Base-by-base conservation (phyloP, 805 yeast genomes). In the Metahyphopichia silvanorum region DNA sequence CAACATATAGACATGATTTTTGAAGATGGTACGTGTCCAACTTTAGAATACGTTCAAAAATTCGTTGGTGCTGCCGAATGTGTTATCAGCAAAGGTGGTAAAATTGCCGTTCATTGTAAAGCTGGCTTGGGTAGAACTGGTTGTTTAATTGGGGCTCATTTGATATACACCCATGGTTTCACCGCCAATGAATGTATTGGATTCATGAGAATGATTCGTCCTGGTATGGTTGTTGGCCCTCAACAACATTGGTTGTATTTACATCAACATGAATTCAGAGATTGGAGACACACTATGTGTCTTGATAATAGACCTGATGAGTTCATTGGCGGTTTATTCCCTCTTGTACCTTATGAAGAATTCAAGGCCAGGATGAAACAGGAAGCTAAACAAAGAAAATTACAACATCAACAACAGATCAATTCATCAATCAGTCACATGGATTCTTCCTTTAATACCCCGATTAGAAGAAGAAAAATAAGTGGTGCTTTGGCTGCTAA, bases 141-240 rank as follows among this genome's bases (percentile, higher is more conserved):
- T 13, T 93, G 98, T 62, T 72, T 93, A 31, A 93, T 93, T 43
- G 98, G 98, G 5, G 98, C 98, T 0, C 96, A 91, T 59, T 69
- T 93, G 44, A 93, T 93, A 31, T 93, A 93, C 55, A 87, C 96
- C 2, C 93, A 91, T 56, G 97, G 97, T 0, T 93, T 93, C 55
- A 93, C 98, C 4, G 98, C 98, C 3, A 84, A 77, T 55, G 98
- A 93, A 60, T 93, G 96, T 59, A 93, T 93, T 48, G 96, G 91
- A 1, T 93, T 88, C 54, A 85, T 93, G 91, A 75, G 98, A 57
- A 85, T 93, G 76, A 73, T 93, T 42, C 77, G 98, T 46, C 98
- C 98, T 0, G 98, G 98, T 25, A 93, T 93, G 98, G 97, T 93
- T n/a, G 98, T 93, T 19, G 98, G 98, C 0, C 98, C 98, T 2